Base-by-base conservation (phyloP, 1,284 basidiomycete genomes). In the Flammula alnicola region DNA sequence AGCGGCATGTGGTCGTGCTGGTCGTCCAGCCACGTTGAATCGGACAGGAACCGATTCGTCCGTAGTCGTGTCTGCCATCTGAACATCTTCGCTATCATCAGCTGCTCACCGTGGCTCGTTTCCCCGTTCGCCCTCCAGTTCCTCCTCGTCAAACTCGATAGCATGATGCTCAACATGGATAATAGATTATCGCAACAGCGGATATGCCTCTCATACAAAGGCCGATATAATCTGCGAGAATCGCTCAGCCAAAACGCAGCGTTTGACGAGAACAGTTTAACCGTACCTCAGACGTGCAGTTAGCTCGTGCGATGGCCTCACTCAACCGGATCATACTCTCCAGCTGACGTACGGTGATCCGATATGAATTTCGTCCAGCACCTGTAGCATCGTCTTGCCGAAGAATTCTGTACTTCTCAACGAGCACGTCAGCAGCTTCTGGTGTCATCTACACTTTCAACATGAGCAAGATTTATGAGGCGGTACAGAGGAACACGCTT, bases 151-250 rank as follows among this genome's bases (percentile, higher is more conserved):
- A 64, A 99, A 93, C 66, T 95, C 93, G 64, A 99, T 90, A 62
- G 99, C 96, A 65, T 99, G 97, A 71, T 98, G 95, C 68, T 99
- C 97, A 56, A 99, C 96, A 64, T 99, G 97, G 62, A 99, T 98
- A 72, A 99, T 99, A 2, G 95, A 98, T 69, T 98, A 95, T 29
- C 92, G 85, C 16, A 99, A 77, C 10, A 99, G 85, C 22, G 84
- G 87, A 72, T 93, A 98, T 1, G 97, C 96, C 72, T 99, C 97
- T 23, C 93, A 84, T 12, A 99, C 97, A 65, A 97, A 98, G 1
- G 82, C 87, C 0, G 95, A 95, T 0, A 83, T 90, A 58, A 98
- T 97, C 88, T 93, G 59, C 4, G 33, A 19, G 19, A 32, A 41
- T 44, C 8, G 36, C 5, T 36, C 17, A 47, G 29, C 38, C 26